Base-by-base conservation (phyloP, 495 filamentous ascomycete species). In the Geoglossum glabrum region DNA sequence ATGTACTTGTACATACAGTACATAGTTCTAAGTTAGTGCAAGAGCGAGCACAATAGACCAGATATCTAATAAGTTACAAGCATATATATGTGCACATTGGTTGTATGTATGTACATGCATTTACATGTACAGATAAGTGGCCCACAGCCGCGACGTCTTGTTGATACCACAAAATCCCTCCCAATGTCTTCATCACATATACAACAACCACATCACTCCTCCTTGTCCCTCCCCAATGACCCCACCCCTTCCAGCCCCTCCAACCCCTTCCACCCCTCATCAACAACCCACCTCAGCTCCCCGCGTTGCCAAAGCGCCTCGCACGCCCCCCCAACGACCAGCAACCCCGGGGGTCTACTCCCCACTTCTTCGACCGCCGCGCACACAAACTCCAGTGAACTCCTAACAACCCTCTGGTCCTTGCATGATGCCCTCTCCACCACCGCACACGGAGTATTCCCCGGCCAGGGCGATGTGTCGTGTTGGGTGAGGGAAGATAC, bases 371-470 rank as follows among this genome's bases (percentile, higher is more conserved):
- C 90, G 58, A 98, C 82, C 0, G 92, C 92, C 54, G 79, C 73
- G 38, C 75, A 83, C 7, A 96, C 85, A 64, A 83, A 75, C 60
- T 82, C 77, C 36, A 98, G 65, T 4, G 87, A 94, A 1, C 87
- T 87, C 54, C 92, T 75, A 38, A 97, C 87, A 33, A 97, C 87
- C 25, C 92, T 74, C 73, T 97, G 93, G 67, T 98, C 92, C 0
- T 87, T 82, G 67, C 92, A 98, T 45, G 84, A 90, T 0, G 92
- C 92, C n/a, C 92, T 75, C 68, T 98, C 92, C 43, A 98, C 74
- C 8, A 98, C 90, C 0, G 90, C 90, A 65, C 90, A 96, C 0
- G 90, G 89, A 3, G 86, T 89, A 21, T 73, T 21, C 21, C n/a
- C 17, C 0, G 59, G 59, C 65, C 46, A 70, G 69, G 9, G 21